Evolutionary conservation across 306 rosid genomes (phyloP), one percentile per base, ranked within the genome.

Genomic region (Elaeagnus macrophylla): DNA sequence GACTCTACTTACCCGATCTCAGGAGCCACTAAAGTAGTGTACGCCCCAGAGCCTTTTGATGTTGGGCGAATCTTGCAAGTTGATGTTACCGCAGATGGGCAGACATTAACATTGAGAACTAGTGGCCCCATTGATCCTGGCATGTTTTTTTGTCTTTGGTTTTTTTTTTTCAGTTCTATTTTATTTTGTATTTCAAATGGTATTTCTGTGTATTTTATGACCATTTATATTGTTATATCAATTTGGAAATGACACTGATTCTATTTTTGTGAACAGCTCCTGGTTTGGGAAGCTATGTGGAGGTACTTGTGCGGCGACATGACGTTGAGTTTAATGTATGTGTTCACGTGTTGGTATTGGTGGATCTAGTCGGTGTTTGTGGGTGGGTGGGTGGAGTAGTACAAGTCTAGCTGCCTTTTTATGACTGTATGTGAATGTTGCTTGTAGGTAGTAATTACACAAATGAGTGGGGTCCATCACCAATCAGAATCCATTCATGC

Each of bases 261-360:
- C 67, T 39, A 48, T 63, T 57, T 68, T 69, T 59, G 37, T 67
- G 43, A 71, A 44, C 96, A 88, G 96, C 96, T 78, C 85, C 91
- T 78, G 96, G 96, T 60, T 69, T 88, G 82, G 96, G 96, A 69
- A 84, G 79, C 72, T 84, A 88, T 66, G 94, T 88, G 32, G 96
- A 88, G 77, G 94, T 91, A 47, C 96, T 88, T 66, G 86, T 78
- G 62, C 85, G 96, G 67, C 82, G 72, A 66, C 96, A 88, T 46
- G 94, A 84, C 25, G 67, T 79, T 50, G 96, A 88, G 66, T 88
- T 88, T 72, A 84, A 82, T 61, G 97, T 85, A 84, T 62, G 88
- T 57, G 47, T 17, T 48, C 56, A 48, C 39, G 65, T 64, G 56
- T 53, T 37, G 35, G 50, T 81, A 5, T 59, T 51, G 8, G 37